A percentile compares a stretch with the other conserved stretches of the same genome.
Evolutionary conservation across 805 yeast genomes (phyloP).

Genomic region (Wickerhamomyces hampshirensis): DNA sequence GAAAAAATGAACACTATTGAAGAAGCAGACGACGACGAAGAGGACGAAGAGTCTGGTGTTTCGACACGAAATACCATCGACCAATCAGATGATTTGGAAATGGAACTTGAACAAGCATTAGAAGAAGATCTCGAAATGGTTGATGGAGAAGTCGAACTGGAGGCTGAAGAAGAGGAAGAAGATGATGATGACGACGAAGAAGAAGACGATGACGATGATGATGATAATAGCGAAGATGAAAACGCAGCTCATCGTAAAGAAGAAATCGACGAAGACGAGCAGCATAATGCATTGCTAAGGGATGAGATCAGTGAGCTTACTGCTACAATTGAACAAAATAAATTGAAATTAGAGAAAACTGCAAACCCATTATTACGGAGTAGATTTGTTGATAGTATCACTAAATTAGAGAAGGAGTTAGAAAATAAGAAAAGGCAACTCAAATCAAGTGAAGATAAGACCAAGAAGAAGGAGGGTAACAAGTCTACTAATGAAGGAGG

Average conservation of each 20-base stretch:
- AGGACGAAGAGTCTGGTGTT: constrained; percentile 7
- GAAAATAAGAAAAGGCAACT: constrained; percentile 75
- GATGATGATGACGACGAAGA: constrained; percentile 21
- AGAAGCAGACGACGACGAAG: constrained; percentile 4
- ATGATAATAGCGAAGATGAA: constrained; percentile 28
- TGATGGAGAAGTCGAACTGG: constrained; percentile 26
- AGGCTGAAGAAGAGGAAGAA: constrained; percentile 27
- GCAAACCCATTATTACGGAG: constrained; percentile 80
- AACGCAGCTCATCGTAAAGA: constrained; percentile 24
- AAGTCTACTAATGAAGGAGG: constrained; percentile 13
- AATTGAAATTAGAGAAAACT: constrained; percentile 65
- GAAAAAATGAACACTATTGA: constrained; percentile 4
- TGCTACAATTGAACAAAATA: constrained; percentile 69
- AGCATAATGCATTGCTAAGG: constrained; percentile 66
- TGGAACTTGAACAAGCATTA: constrained; percentile 54
- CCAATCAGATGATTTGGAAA: constrained; percentile 42
- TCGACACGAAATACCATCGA: no score
- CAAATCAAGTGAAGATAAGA: constrained; percentile 31
- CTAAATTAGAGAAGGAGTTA: constrained; percentile 72
- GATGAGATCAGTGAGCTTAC: constrained; percentile 87
- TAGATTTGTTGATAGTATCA: constrained; percentile 78
- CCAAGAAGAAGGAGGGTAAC: constrained; percentile 20
- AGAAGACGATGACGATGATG: constrained; percentile 35
- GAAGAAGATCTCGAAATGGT: constrained; percentile 21
- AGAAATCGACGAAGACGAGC: constrained; percentile 41